Evolutionary conservation across 2,329 filamentous ascomycete genomes (phyloP).

Genomic region (Fusarium sp.): DNA sequence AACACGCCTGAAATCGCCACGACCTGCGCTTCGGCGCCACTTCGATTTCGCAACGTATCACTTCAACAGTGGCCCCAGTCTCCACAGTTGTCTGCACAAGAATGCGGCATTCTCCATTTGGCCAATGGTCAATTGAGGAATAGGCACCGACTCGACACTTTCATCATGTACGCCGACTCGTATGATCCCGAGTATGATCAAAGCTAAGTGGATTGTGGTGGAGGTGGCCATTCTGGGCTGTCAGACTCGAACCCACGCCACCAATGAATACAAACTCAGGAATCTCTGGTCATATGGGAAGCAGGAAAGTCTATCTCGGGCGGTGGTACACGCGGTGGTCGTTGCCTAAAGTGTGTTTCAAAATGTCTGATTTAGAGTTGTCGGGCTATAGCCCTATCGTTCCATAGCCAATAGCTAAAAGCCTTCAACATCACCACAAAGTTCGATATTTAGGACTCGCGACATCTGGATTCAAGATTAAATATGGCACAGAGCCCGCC

Average conservation of each 20-base stretch:
- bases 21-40: too few relatives aligned
- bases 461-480: accelerated
- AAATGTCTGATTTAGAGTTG: background rate
- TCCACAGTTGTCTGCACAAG: background rate
- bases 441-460: accelerated
- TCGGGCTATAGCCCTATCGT: background rate
- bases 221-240: background rate
- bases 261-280: accelerated
- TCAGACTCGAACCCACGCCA: too few relatives aligned
- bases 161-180: background rate
- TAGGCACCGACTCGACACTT: background rate
- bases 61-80: background rate
- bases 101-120: background rate
- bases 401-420: background rate
- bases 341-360: background rate
- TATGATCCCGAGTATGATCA: background rate
- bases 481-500: background rate
- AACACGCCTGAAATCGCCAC: background rate
- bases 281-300: too few relatives aligned
- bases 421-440: background rate
- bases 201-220: background rate
- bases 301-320: background rate
- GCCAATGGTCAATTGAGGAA: background rate
- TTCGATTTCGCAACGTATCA: background rate
- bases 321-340: background rate